Conservation (phyloP, 2,329 filamentous ascomycete genomes). For the Malbranchea zuffiana region DNA sequence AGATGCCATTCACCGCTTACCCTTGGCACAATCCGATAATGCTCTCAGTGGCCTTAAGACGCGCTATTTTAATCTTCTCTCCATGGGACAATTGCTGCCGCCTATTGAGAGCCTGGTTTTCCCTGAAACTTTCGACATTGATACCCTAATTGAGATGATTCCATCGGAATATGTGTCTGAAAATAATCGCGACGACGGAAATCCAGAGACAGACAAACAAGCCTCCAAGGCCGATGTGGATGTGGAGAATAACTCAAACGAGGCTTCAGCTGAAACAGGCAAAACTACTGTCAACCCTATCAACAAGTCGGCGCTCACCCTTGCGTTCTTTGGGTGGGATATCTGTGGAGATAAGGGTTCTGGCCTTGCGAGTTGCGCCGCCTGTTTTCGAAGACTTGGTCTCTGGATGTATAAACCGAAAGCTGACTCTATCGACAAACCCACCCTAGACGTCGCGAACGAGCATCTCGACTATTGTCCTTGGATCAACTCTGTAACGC, state of each 20-base stretch:
- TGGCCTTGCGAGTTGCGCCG: conserved; percentile 67
- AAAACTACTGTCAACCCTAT: conserved; percentile 25
- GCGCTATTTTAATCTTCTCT: conserved; percentile 50
- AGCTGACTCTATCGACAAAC: conserved; percentile 39
- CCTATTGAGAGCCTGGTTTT: conserved; percentile 22
- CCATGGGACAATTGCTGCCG: conserved; percentile 31
- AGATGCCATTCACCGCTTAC: conserved; percentile 56
- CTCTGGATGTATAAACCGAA: conserved; percentile 89
- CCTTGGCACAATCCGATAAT: conserved; percentile 50
- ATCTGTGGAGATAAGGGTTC: conserved; percentile 38
- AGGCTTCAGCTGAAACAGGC: background rate
- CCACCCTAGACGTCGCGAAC: conserved; percentile 53
- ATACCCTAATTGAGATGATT: conserved; percentile 22
- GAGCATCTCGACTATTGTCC: conserved; percentile 79
- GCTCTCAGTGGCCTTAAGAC: conserved; percentile 49
- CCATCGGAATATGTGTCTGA: conserved; percentile 21
- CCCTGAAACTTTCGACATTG: conserved; percentile 25
- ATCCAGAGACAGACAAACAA: conserved; percentile 1
- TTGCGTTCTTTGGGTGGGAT: conserved; percentile 69
- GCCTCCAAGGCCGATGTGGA: background rate
- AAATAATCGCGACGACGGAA: conserved; percentile 2
- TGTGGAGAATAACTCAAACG: background rate
- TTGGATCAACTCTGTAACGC: conserved; percentile 57
- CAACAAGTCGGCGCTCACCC: conserved; percentile 53
- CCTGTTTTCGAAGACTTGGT: conserved; percentile 78